Evolutionary conservation across 83 land plant species (phyloP), one percentile per base, ranked within the genome.

Genomic region (Picea abies): DNA sequence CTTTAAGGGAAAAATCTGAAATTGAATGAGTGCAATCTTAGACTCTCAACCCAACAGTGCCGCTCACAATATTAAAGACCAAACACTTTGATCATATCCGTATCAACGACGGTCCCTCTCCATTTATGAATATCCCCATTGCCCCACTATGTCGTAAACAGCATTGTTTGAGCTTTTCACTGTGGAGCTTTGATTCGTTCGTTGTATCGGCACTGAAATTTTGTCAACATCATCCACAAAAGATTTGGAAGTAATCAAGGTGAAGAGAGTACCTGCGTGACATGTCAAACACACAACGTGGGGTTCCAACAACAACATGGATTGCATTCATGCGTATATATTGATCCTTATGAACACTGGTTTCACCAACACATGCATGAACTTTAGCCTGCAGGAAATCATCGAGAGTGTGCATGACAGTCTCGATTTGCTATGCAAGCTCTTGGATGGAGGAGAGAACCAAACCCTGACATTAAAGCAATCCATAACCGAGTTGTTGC

Each of bases 301-400:
- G 97, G 56, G 97, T 94, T 25, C 97, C 97, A 76, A 94, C 97
- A 80, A 94, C 97, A 60, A 94, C 97, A 82, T 94, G 97, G 12
- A 94, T 95, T 56, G 95, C 97, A 80, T 73, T 81, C 72, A 86
- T 87, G 69, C 93, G 91, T 10, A 93, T 94, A 19, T 91, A 85
- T 72, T 89, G 93, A 81, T 94, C 96, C 89, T 92, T 90, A 64
- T 95, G 88, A 22, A 94, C 94, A 85, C 93, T 91, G 15, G 93
- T 94, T 4, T 93, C 96, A 56, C 96, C 96, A 23, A 94, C 96
- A 80, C 95, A 92, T 65, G 94, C 94, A 85, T 94, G 96, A 23
- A 91, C 96, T 84, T 90, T 90, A 52, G 90, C 94, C 80, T 92
- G 90, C 75, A 91, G 63, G 80, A 88, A 93, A 78, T 93, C 94